These are phyloP conservation scores for Aspergillus bertholletiae DNA, from an alignment of 495 filamentous ascomycete species.

Conservation along the genomic window DNA sequence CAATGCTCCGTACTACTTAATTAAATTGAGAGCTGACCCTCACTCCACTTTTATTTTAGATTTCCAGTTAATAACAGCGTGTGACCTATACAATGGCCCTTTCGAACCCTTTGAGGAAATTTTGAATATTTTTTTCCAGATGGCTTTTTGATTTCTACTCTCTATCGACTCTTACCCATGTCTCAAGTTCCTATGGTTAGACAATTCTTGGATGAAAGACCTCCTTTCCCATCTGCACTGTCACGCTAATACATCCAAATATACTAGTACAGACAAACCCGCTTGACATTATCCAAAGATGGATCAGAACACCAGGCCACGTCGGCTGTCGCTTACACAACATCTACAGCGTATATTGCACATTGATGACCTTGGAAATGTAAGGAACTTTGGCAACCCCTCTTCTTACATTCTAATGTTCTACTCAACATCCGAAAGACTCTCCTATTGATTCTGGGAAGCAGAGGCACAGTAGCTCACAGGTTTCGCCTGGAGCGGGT, in stretches of 20 bases:
- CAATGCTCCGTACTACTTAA: not conserved
- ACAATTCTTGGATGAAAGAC: too few species aligned
- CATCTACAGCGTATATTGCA: constrained; percentile 34
- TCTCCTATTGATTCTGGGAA: constrained; percentile 13
- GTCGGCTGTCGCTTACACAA: constrained; percentile 33
- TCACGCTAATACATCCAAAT: not conserved
- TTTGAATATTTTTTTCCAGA: not conserved
- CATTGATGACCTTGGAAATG: constrained; percentile 25
- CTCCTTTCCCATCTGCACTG: constrained; percentile 10
- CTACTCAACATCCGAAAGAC: not conserved
- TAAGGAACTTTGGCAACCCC: constrained; percentile 19
- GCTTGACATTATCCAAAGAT: constrained; percentile 1
- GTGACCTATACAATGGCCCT: too few species aligned
- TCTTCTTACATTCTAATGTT: too few species aligned
- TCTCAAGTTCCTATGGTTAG: too few species aligned
- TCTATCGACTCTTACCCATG: not conserved
- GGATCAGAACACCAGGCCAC: constrained; percentile 17
- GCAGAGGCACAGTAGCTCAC: constrained; percentile 15
- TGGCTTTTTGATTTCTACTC: not conserved
- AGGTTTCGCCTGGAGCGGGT: not conserved
- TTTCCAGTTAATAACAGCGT: not conserved
- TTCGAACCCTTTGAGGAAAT: not conserved
- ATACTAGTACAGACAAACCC: not conserved
- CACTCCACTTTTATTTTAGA: not conserved
- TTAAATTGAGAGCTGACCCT: not conserved